Conservation (phyloP, 2,329 filamentous ascomycete species). For the Penicillium sclerotigenum region DNA sequence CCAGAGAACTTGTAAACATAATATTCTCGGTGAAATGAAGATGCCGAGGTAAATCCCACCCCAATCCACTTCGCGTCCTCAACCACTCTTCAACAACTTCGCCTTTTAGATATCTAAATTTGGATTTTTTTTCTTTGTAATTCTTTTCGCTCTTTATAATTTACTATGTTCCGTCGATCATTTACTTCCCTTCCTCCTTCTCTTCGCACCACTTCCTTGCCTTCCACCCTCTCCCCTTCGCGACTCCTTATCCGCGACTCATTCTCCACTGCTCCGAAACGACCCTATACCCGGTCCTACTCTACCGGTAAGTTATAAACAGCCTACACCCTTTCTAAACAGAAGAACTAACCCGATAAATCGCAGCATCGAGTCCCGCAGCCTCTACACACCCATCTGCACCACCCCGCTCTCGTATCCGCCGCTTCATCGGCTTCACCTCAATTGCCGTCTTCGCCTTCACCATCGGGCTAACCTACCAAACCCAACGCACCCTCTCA, state of each 20-base stretch:
- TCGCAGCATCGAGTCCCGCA: conserved; percentile 6
- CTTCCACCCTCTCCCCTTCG: conserved; percentile 13
- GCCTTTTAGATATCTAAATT: conserved; percentile 4
- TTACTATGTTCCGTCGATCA: conserved; percentile 12
- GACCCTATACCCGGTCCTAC: not conserved
- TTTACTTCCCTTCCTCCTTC: conserved; percentile 2
- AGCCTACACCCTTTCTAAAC: not conserved
- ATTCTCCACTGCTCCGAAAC: not conserved
- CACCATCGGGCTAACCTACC: conserved; percentile 29
- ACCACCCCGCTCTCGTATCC: conserved; percentile 28
- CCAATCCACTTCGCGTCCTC: not conserved
- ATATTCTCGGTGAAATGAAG: not conserved
- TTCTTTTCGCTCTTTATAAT: not conserved
- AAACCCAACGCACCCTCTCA: conserved; percentile 25
- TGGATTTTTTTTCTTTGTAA: not conserved
- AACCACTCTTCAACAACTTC: conserved; percentile 14
- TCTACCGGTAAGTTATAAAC: conserved; percentile 10
- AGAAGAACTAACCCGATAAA: not conserved
- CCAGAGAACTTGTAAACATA: not conserved
- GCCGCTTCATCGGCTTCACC: conserved; percentile 37
- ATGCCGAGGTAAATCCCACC: conserved; percentile 14
- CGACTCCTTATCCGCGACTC: conserved; percentile 5
- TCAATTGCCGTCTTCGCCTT: conserved; percentile 37
- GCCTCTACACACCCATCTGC: conserved; percentile 2
- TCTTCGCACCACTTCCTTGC: conserved; percentile 16